Percentiles rank a stretch among this genome's conserved stretches.
phyloP scores from a whole-genome alignment of 2,329 filamentous ascomycete genomes.

The Cladosporium cucumerinum region DNA sequence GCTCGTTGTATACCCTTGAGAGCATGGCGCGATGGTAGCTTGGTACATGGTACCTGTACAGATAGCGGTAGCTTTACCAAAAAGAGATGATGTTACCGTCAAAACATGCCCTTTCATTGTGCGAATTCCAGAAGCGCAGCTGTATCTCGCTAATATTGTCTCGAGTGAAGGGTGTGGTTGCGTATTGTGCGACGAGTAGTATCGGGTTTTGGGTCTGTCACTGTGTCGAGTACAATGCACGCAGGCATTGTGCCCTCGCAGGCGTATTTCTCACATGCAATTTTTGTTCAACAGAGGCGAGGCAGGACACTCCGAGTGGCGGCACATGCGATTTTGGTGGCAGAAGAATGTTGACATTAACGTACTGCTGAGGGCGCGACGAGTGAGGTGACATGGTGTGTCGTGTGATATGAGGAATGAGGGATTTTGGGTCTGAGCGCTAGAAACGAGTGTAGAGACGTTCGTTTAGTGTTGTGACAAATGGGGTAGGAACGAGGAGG shows the following conservation, averaged over 20 bases:
- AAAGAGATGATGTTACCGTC: not conserved
- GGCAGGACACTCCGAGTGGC: not conserved
- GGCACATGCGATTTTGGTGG: not conserved
- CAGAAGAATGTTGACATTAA: not conserved
- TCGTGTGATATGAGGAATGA: not conserved
- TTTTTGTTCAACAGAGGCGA: not conserved
- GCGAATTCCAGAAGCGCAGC: not conserved
- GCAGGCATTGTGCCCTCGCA: not conserved
- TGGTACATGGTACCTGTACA: slow-evolving; percentile 11
- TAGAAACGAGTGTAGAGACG: not conserved
- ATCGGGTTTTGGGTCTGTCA: not conserved
- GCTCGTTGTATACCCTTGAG: slow-evolving; percentile 11
- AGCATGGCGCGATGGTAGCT: not conserved
- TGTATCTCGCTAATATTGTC: not conserved
- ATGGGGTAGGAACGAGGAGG: not conserved
- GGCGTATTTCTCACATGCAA: not conserved
- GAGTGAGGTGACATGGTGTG: not conserved
- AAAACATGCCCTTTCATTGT: not conserved
- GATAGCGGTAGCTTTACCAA: slow-evolving; percentile 8
- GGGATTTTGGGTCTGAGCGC: not conserved
- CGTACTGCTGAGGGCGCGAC: not conserved
- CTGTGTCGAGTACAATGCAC: not conserved
- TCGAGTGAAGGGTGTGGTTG: not conserved
- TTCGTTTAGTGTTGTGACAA: not conserved
- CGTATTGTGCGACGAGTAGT: not conserved